phyloP scores from a whole-genome alignment of 192 early-diverging fungal species.

The Pecoramyces ruminantium region DNA sequence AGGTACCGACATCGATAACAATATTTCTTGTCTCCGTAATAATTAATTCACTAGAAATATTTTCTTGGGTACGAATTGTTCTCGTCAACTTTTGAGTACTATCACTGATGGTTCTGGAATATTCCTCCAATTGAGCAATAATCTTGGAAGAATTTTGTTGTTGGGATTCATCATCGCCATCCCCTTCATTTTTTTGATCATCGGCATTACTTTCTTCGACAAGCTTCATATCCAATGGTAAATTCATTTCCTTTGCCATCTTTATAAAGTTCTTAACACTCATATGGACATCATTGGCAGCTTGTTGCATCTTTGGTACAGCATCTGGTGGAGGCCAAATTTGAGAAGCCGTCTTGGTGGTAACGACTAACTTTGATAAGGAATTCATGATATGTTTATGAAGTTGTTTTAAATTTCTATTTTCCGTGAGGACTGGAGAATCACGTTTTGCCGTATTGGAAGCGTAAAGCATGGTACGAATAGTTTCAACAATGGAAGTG shows the following conservation, averaged over 20 bases:
- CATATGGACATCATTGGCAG: conserved; percentile 55
- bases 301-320: conserved; percentile 49
- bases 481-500: conserved; percentile 47
- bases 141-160: conserved; percentile 16
- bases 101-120: not conserved
- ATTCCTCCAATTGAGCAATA: conserved; percentile 14
- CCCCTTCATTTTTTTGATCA: not conserved
- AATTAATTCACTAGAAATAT: conserved; percentile 1
- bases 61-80: not conserved
- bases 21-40: conserved; percentile 18
- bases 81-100: not conserved
- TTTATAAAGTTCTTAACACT: conserved; percentile 57
- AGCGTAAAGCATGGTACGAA: conserved; percentile 71
- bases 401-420: conserved; percentile 42
- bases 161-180: not conserved
- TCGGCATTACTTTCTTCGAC: not conserved
- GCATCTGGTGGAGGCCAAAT: conserved; percentile 47
- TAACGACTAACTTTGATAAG: conserved; percentile 44
- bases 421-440: conserved; percentile 38
- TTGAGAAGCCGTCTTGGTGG: conserved; percentile 21
- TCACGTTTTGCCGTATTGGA: conserved; percentile 58
- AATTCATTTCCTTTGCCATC: conserved; percentile 29
- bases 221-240: not conserved
- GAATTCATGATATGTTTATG: conserved; percentile 65
- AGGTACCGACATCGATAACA: conserved; percentile 30